Evolutionary conservation across 768 basidiomycete genomes (phyloP).

Genomic region (Ramaria rubella): DNA sequence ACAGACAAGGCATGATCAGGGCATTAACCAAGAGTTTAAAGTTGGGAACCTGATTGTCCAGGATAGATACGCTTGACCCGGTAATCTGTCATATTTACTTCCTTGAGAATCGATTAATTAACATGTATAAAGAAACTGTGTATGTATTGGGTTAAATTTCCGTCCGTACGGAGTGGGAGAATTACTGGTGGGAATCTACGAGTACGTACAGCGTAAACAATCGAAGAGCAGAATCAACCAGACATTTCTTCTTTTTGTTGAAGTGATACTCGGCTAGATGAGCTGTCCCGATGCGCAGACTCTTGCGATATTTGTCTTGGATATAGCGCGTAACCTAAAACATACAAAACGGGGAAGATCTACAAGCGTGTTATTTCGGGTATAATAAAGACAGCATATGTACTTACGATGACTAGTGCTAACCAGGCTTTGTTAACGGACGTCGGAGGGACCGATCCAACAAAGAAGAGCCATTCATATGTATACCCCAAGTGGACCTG

Average conservation of each 20-base stretch:
- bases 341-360: slow-evolving; percentile 9
- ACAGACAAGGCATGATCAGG: slow-evolving; percentile 8
- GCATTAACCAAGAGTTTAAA: slow-evolving; percentile 11
- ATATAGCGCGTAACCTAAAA: neutral
- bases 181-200: too few species aligned
- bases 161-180: too few species aligned
- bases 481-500: slow-evolving; percentile 12
- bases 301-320: slow-evolving; percentile 7
- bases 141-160: too few species aligned
- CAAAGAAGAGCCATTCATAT: slow-evolving; percentile 29
- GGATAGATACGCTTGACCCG: slow-evolving; percentile 11
- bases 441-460: slow-evolving; percentile 26
- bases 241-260: neutral
- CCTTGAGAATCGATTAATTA: neutral
- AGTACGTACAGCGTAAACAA: too few species aligned
- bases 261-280: neutral
- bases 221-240: too few species aligned
- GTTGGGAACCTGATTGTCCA: slow-evolving; percentile 15
- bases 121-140: neutral
- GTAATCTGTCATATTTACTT: neutral
- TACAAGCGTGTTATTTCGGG: neutral
- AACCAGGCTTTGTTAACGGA: slow-evolving; percentile 38
- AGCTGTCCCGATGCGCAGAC: neutral
- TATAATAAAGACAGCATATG: neutral
- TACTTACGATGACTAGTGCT: slow-evolving; percentile 41